Evolutionary conservation across 768 basidiomycete species (phyloP).

Genomic region (Podaxis sp.): DNA sequence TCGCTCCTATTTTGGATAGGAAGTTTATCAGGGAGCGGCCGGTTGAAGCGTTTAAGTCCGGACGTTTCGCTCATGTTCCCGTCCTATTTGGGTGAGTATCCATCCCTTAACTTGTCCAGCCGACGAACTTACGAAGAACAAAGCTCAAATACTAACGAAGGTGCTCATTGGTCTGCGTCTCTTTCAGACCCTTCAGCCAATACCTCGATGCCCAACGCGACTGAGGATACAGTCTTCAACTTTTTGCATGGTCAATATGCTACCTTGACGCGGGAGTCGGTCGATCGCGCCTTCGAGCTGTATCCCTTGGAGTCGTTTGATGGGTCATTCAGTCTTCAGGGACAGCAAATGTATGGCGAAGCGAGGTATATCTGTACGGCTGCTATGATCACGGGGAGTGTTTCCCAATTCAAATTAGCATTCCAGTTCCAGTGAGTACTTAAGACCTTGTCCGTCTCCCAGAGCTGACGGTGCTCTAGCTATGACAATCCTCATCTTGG

Average conservation of each 20-base stretch:
- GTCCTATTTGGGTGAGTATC: conserved; percentile 34
- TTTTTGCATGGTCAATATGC: conserved; percentile 41
- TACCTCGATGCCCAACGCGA: conserved; percentile 37
- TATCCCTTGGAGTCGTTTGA: conserved; percentile 36
- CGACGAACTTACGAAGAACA: not conserved
- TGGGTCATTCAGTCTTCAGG: conserved; percentile 36
- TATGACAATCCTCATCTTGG: conserved; percentile 42
- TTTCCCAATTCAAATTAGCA: conserved; percentile 14
- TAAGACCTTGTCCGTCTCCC: not conserved
- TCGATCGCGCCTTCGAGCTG: conserved; percentile 29
- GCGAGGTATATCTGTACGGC: conserved; percentile 44
- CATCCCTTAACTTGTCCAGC: not conserved
- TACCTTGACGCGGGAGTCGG: conserved; percentile 28
- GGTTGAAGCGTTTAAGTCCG: conserved; percentile 38
- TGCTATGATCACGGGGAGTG: conserved; percentile 32
- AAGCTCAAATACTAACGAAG: conserved; percentile 42
- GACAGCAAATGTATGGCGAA: conserved; percentile 47
- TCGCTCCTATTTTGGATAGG: conserved; percentile 38
- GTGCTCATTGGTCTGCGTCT: conserved; percentile 37
- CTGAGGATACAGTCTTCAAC: conserved; percentile 38
- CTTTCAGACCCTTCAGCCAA: conserved; percentile 36
- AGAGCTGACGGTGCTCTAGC: conserved; percentile 19
- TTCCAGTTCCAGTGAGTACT: conserved; percentile 36
- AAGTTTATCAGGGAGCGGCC: conserved; percentile 34
- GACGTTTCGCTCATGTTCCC: conserved; percentile 37